Base-by-base conservation (phyloP, 495 filamentous ascomycete species). In the Aspergillus affinis region DNA sequence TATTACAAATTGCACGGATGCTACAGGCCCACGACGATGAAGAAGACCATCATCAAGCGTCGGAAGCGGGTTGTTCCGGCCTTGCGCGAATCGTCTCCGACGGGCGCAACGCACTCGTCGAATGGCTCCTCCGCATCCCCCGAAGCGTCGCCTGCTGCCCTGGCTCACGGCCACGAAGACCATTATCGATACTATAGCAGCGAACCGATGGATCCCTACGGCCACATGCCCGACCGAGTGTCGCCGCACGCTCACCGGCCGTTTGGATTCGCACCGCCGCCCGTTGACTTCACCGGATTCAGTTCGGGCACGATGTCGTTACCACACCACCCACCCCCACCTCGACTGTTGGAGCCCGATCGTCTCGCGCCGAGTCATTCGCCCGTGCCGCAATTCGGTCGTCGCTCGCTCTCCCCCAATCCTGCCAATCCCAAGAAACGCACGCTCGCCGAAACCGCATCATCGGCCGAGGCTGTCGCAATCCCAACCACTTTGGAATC, bases 1-100 rank as follows among this genome's bases (percentile, higher is more conserved):
- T 98, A 98, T 69, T 91, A 96, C 74, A 98, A 98, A 72, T 86
- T 98, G 1, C 94, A 98, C 69, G 92, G 93, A 55, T 86, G 90
- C 52, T 93, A 96, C 75, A 84, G 94, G 30, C 94, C 94, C 7
- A 89, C 92, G 13, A 89, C 89, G 0, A 98, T 98, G 95, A 98
- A 98, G 74, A 98, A 97, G 75, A 88, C 89, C 0, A 86, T 94
- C 54, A 98, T 98, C 72, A 98, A 98, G 75, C 85, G 94, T 47
- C 87, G 94, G 59, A 98, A 98, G 77, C 88, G 94, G 19, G 92
- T 98, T 17, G 91, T 98, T 47, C 93, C 94, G 19, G 92, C 90
- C 18, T 73, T 83, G 48, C 83, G 88, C 61, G 87, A 84, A 58
- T 71, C 78, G 45, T 78, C 76, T 47, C 72, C 75, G 45, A 75